A percentile compares a stretch with the other conserved stretches of the same genome.
These are phyloP conservation scores for Mangifera indica DNA, from an alignment of 345 rosid genomes.

Conservation along the genomic window DNA sequence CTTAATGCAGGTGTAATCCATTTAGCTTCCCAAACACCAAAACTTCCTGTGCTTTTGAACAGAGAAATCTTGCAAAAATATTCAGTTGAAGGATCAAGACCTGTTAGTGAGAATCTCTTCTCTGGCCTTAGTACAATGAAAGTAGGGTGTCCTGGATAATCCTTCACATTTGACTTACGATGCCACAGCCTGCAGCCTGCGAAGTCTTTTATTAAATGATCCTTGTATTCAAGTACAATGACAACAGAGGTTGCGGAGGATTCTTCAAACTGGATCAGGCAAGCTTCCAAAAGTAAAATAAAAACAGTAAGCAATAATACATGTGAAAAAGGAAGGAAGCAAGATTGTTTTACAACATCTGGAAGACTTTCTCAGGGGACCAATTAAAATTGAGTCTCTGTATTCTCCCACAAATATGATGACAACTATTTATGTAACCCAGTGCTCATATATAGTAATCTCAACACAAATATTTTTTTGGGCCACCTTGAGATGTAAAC, in stretches of 20 bases:
- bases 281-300: slow-evolving; percentile 33
- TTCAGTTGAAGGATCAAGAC: slow-evolving; percentile 38
- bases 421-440: neutral
- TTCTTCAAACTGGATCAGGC: slow-evolving; percentile 43
- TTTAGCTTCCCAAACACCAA: slow-evolving; percentile 47
- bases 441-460: neutral
- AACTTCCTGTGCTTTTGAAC: slow-evolving; percentile 25
- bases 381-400: neutral
- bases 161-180: slow-evolving; percentile 34
- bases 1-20: slow-evolving; percentile 35
- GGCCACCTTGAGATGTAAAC: neutral
- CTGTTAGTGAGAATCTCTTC: slow-evolving; percentile 32
- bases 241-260: slow-evolving; percentile 39
- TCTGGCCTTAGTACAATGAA: slow-evolving; percentile 35
- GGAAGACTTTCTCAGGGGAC: neutral
- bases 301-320: neutral
- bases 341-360: slow-evolving; percentile 8
- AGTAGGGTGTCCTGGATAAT: slow-evolving; percentile 40
- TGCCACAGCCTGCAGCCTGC: slow-evolving; percentile 56
- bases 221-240: slow-evolving; percentile 32
- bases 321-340: neutral
- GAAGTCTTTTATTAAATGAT: slow-evolving; percentile 25
- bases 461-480: neutral
- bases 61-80: slow-evolving; percentile 41
- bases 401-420: neutral